Evolutionary conservation across 169 alveolate species (phyloP), one percentile per base, ranked within the genome.

Genomic region (Cryptosporidium felis): DNA sequence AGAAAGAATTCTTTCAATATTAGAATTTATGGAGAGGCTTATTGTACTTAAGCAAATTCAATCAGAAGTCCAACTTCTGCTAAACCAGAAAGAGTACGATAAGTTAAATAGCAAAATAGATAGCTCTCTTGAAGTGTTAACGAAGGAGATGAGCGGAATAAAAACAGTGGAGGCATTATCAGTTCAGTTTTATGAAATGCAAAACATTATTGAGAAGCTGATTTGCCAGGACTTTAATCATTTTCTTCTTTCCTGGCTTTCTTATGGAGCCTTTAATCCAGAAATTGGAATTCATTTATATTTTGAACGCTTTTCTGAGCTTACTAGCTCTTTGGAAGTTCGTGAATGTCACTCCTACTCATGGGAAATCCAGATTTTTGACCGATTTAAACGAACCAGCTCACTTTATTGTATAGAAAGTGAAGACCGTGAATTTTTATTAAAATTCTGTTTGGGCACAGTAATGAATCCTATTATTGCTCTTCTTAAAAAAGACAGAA

Each of bases 401-500:
- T 56, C 63, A 30, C 23, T 56, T 23, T 5, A 16, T 56, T 56
- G n/a, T 28, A 16, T 12, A 56, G 8, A 42, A 28, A 56, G 21
- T 12, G 5, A 28, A 5, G 14, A 8, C 23, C 23, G n/a, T n/a
- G 42, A 56, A 28, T 30, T 56, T 12, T 21, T 42, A 1, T 10
- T 0, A 21, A 5, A 30, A 28, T 56, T 56, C 34, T 28, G 32
- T 26, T n/a, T 30, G 0, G 8, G n/a, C 42, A 12, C 60, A 21
- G 36, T 74, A 3, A 53, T 74, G n/a, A 10, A 74, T 53, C 85
- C 85, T 5, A 74, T 74, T 23, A 4, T 74, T 28, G 58, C 41
- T 16, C 26, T 74, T 38, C 21, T 74, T 8, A 74, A 58, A 56
- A 74, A 40, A 36, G 74, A 42, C 32, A 49, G 85, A 16, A 74